Conservation (phyloP, 805 yeast species). For the Candida manassasensis region DNA sequence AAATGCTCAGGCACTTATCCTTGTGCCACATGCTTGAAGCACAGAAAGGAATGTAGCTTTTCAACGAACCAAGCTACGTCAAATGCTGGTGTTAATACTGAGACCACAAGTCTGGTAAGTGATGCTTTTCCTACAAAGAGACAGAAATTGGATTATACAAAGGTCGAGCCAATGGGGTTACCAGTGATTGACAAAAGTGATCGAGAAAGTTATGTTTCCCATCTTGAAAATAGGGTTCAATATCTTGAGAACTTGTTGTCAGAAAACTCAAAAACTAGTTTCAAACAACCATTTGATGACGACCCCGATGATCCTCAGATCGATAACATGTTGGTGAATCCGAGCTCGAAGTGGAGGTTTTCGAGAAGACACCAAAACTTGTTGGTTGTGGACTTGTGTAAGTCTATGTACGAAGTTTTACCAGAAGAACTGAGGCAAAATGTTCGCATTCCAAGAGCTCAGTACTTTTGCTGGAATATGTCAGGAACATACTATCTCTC, state of each 20-base stretch:
- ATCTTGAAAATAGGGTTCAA: slow-evolving; percentile 37
- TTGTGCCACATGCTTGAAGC: slow-evolving; percentile 43
- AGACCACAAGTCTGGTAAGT: not conserved
- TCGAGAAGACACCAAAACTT: slow-evolving; percentile 43
- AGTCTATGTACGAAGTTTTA: slow-evolving; percentile 26
- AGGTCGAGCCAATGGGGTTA: slow-evolving; percentile 16
- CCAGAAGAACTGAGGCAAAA: slow-evolving; percentile 26
- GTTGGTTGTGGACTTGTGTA: slow-evolving; percentile 37
- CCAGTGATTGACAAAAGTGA: slow-evolving; percentile 14
- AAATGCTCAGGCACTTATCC: slow-evolving; percentile 55
- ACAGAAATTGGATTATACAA: slow-evolving; percentile 9
- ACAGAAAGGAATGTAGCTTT: slow-evolving; percentile 31
- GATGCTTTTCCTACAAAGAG: slow-evolving; percentile 5
- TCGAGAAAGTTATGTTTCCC: slow-evolving; percentile 21
- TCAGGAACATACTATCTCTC: slow-evolving; percentile 49
- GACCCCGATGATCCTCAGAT: slow-evolving; percentile 20
- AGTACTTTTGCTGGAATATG: slow-evolving; percentile 64
- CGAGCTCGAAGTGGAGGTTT: slow-evolving; percentile 43
- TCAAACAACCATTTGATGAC: slow-evolving; percentile 10
- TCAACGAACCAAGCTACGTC: slow-evolving; percentile 2
- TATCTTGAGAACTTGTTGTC: slow-evolving; percentile 32
- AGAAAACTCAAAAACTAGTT: slow-evolving; percentile 10
- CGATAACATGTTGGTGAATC: slow-evolving; percentile 16
- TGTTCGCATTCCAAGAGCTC: slow-evolving; percentile 49
- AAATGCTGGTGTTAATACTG: not conserved